Evolutionary conservation across 2,329 filamentous ascomycete species (phyloP), one percentile per base, ranked within the genome.

Genomic region (Trichoderma sp.): DNA sequence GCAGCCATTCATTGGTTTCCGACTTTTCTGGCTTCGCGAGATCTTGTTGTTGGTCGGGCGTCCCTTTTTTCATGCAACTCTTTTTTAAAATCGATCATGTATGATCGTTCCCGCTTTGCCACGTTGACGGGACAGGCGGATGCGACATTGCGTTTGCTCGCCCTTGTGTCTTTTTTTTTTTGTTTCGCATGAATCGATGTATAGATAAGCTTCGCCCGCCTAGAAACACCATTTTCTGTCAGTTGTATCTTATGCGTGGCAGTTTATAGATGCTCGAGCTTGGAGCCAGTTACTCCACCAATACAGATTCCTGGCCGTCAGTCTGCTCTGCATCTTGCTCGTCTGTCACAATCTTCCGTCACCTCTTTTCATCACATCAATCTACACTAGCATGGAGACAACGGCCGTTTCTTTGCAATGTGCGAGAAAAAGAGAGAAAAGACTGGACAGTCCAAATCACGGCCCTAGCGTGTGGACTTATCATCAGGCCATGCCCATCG

Each of bases 41-140:
- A 66, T 66, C 52, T 66, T 26, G 63, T 43, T 66, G 63, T 66
- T 66, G 63, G 63, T 34, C 32, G 46, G 30, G 13, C 34, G 34
- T 66, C 26, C 60, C 34, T 46, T 34, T 46, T n/a, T 55, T 24
- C 13, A 21, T 43, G 30, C 32, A n/a, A 14, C 24, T 34, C 60
- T 30, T 16, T 16, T 11, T n/a, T 64, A 30, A n/a, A 18, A 43
- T 43, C 39, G 39, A 10, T 21, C 34, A 34, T 56, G 60, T 32
- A 21, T 26, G 37, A 46, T 64, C 46, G 59, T 43, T 64, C 60
- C 60, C 60, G 49, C 39, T 16, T 58, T 46, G 63, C 63, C 63
- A 66, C 63, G 63, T 51, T 59, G 54, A 46, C 63, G 63, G 63
- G 63, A 66, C 30, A 66, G 54, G 54, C 63, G 63, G 46, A 66